Evolutionary conservation across 169 alveolate genomes (phyloP).

Genomic region (Hammondia hammondi): DNA sequence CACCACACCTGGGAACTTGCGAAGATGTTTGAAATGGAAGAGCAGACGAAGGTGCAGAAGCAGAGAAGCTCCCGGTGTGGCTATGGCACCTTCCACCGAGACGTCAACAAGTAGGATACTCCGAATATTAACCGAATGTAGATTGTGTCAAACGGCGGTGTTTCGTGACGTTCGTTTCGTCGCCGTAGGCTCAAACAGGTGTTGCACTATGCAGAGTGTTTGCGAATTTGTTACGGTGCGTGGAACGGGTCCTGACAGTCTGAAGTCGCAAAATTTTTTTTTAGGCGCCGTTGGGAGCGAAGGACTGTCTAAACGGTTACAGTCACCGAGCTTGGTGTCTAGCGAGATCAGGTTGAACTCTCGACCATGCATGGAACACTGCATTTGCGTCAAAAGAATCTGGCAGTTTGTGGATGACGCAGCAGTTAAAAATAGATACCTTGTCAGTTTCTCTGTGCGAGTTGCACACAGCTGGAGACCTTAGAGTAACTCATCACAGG

Average conservation of each 20-base stretch:
- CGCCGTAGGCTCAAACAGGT: neutral
- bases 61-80: neutral
- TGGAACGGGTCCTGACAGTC: neutral
- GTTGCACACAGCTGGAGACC: too few species aligned
- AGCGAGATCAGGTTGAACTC: neutral
- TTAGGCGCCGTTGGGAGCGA: neutral
- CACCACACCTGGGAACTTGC: slow-evolving; percentile 15
- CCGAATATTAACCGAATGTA: neutral
- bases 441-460: too few species aligned
- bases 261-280: too few species aligned
- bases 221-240: neutral
- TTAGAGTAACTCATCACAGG: too few species aligned
- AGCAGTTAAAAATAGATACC: too few species aligned
- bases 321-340: neutral
- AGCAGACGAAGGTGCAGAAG: neutral
- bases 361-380: too few species aligned
- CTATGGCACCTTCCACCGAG: neutral
- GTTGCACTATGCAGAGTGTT: neutral
- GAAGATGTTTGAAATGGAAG: slow-evolving; percentile 1
- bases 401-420: too few species aligned
- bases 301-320: too few species aligned
- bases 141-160: neutral
- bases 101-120: neutral
- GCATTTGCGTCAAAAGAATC: too few species aligned
- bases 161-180: too few species aligned